Conservation (phyloP, 805 yeast species). For the Metschnikowia borealis region DNA sequence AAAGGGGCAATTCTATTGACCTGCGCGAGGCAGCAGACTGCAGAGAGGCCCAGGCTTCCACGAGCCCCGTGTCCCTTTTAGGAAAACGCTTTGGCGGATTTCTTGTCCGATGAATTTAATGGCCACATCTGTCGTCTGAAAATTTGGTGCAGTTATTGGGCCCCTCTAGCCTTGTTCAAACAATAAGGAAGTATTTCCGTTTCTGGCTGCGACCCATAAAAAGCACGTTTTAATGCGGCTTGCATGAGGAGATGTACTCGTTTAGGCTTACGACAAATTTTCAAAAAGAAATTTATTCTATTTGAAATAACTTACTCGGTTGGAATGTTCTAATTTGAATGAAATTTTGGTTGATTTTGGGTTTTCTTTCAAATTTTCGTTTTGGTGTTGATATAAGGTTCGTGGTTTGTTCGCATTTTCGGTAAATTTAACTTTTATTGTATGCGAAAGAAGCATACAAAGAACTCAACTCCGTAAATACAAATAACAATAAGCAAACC, state of each 20-base stretch:
- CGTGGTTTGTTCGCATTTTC: background rate
- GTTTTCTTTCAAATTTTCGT: background rate
- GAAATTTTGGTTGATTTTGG: background rate
- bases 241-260: background rate
- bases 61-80: background rate
- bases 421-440: background rate
- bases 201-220: background rate
- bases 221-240: background rate
- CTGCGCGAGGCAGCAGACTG: background rate
- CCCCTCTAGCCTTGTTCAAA: background rate
- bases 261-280: background rate
- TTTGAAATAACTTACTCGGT: background rate
- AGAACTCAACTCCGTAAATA: too few species aligned
- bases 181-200: background rate
- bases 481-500: too few species aligned
- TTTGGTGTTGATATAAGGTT: background rate
- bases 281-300: background rate
- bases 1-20: constrained; percentile 1
- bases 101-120: background rate
- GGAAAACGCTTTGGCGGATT: background rate
- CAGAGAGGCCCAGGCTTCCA: background rate
- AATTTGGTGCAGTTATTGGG: background rate
- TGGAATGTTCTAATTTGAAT: background rate
- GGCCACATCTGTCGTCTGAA: background rate
- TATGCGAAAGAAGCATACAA: background rate